Evolutionary conservation across 1,284 basidiomycete species (phyloP), one percentile per base, ranked within the genome.

Genomic region (Salmacisia buchloeana): DNA sequence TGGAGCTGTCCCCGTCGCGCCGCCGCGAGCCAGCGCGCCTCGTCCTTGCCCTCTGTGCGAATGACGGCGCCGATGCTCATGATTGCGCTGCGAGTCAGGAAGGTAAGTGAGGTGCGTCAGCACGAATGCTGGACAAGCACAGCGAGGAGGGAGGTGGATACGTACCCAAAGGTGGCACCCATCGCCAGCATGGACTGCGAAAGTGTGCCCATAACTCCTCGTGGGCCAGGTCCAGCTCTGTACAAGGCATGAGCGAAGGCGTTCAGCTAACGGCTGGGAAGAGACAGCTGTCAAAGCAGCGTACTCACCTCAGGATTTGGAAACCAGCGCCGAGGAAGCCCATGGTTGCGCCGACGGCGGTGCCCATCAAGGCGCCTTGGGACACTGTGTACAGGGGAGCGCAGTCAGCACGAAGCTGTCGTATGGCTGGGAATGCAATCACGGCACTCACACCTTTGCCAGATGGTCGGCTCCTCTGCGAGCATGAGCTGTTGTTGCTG

Each of bases 61-160:
- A 54, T 54, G 27, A 54, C 49, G 49, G 49, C 31, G 15, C 49
- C 49, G 49, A 54, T 54, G 27, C 49, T 54, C 49, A 54, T 54
- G 49, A 54, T 54, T 27, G 49, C 49, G 27, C 49, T 54, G 45
- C 27, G 21, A 6, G 21, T 15, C 21, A 21, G 9, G 6, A 21
- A 15, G 21, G n/a, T 12, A 21, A 21, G 12, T 9, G 43, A 45
- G 43, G n/a, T 45, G 10, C 9, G n/a, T 23, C 43, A 45, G 9
- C n/a, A 12, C 21, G 10, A 38, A 38, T 38, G 36, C n/a, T 10
- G n/a, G 36, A 38, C 10, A 38, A 38, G 36, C 36, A 38, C 10
- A 38, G 10, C 36, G n/a, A 38, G 41, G 41, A 43, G 41, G 41
- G 41, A 43, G 41, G 41, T 12, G 7, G 23, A 18, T 7, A 54